phyloP scores from a whole-genome alignment of 352 stramenopile species.

The Elongisporangium anandrum region DNA sequence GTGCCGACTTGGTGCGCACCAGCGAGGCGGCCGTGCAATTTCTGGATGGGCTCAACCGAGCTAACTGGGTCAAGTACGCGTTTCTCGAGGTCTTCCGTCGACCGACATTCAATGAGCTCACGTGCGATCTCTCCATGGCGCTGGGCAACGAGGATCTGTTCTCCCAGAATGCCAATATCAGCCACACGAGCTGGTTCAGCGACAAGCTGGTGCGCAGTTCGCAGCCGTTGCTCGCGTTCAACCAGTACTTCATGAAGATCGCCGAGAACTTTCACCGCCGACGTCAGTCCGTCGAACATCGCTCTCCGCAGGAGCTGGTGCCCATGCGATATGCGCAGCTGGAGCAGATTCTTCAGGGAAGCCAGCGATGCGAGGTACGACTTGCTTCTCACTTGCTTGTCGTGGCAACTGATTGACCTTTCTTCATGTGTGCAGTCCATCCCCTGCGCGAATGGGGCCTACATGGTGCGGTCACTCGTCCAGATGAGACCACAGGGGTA shows the following conservation, averaged over 20 bases:
- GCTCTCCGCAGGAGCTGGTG: slow-evolving; percentile 55
- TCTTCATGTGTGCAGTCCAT: slow-evolving; percentile 39
- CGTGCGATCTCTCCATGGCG: slow-evolving; percentile 51
- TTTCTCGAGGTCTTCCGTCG: slow-evolving; percentile 62
- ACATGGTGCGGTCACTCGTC: slow-evolving; percentile 72
- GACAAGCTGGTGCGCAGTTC: slow-evolving; percentile 54
- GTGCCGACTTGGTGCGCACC: slow-evolving; percentile 39
- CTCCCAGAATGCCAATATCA: slow-evolving; percentile 26
- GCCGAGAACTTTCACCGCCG: slow-evolving; percentile 68
- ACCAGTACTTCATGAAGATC: slow-evolving; percentile 71
- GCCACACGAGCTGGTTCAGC: slow-evolving; percentile 54
- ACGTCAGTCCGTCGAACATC: slow-evolving; percentile 46
- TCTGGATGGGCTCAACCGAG: slow-evolving; percentile 49
- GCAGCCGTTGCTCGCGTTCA: slow-evolving; percentile 59
- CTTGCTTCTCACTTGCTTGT: neutral
- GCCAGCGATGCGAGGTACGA: slow-evolving; percentile 74
- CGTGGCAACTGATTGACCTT: slow-evolving; percentile 1
- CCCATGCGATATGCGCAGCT: slow-evolving; percentile 55
- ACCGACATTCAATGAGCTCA: slow-evolving; percentile 71
- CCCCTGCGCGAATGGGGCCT: slow-evolving; percentile 70
- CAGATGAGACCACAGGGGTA: slow-evolving; percentile 45
- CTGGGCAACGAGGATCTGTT: slow-evolving; percentile 38
- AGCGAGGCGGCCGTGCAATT: slow-evolving; percentile 48
- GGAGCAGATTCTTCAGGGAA: slow-evolving; percentile 65
- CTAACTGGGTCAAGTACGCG: slow-evolving; percentile 75